Evolutionary conservation across 768 basidiomycete genomes (phyloP).

Genomic region (Suillus sp.): DNA sequence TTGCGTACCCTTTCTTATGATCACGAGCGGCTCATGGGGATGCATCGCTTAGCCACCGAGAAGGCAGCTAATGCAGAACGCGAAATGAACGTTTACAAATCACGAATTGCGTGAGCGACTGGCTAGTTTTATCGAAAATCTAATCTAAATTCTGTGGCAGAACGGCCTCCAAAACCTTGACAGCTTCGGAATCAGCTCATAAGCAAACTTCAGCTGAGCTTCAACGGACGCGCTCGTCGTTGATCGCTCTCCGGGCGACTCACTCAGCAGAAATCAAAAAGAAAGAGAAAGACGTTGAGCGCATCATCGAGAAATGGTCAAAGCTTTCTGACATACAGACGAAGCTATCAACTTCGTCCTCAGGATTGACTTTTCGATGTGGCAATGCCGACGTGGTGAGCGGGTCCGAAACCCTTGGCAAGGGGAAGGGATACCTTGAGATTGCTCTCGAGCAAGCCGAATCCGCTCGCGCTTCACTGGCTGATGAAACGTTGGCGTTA

Average conservation of each 20-base stretch:
- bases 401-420: conserved; percentile 47
- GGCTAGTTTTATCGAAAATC: not conserved
- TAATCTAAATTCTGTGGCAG: conserved; percentile 33
- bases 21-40: conserved; percentile 68
- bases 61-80: conserved; percentile 72
- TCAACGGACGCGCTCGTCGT: conserved; percentile 65
- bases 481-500: conserved; percentile 65
- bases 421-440: conserved; percentile 60
- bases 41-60: conserved; percentile 63
- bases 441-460: conserved; percentile 75
- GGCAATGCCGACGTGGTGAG: conserved; percentile 53
- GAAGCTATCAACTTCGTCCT: conserved; percentile 49
- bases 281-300: conserved; percentile 78
- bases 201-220: conserved; percentile 72
- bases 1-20: conserved; percentile 80
- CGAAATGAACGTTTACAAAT: conserved; percentile 74
- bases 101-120: conserved; percentile 65
- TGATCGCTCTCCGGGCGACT: conserved; percentile 70
- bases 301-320: conserved; percentile 72
- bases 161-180: conserved; percentile 52
- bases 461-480: conserved; percentile 57
- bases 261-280: conserved; percentile 77
- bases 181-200: conserved; percentile 62
- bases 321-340: conserved; percentile 70
- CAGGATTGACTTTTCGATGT: conserved; percentile 53